Evolutionary conservation across 2,329 filamentous ascomycete species (phyloP).

Genomic region (Botrytis medusae): DNA sequence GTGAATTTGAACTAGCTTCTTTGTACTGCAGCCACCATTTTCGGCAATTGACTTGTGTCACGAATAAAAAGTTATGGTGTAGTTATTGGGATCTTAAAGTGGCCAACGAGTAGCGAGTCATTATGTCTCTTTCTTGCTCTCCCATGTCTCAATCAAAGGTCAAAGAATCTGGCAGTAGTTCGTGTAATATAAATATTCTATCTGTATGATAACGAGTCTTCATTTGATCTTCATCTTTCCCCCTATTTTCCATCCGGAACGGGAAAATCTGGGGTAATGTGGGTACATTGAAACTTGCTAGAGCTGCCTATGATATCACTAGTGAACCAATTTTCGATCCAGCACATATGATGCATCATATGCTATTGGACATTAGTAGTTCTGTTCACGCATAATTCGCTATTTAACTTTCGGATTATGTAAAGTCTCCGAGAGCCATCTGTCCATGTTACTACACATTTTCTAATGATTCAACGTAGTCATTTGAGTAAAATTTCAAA

Average conservation of each 20-base stretch:
- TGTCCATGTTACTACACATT: not conserved
- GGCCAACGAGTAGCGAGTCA: not conserved
- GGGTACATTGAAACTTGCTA: not conserved
- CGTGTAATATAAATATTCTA: not conserved
- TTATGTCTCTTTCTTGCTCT: not conserved
- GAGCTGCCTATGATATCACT: not conserved
- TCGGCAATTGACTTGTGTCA: not conserved
- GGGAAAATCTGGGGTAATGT: not conserved
- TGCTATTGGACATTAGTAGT: not conserved
- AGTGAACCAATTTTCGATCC: not conserved
- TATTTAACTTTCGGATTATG: not conserved
- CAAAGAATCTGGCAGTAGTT: not conserved
- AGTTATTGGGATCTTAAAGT: not conserved
- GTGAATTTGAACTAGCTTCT: not conserved
- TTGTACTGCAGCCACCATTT: not conserved
- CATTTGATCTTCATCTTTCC: not conserved
- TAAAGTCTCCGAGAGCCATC: not conserved
- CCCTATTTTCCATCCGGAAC: not conserved
- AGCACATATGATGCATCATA: not conserved
- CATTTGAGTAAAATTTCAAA: too few relatives aligned
- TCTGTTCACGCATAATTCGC: not conserved
- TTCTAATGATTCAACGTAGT: not conserved
- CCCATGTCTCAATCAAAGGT: fast-evolving
- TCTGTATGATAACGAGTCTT: not conserved
- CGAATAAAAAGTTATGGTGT: not conserved